Evolutionary conservation across 2,329 filamentous ascomycete genomes (phyloP).

Genomic region (Zymoseptoria pseudotritici): DNA sequence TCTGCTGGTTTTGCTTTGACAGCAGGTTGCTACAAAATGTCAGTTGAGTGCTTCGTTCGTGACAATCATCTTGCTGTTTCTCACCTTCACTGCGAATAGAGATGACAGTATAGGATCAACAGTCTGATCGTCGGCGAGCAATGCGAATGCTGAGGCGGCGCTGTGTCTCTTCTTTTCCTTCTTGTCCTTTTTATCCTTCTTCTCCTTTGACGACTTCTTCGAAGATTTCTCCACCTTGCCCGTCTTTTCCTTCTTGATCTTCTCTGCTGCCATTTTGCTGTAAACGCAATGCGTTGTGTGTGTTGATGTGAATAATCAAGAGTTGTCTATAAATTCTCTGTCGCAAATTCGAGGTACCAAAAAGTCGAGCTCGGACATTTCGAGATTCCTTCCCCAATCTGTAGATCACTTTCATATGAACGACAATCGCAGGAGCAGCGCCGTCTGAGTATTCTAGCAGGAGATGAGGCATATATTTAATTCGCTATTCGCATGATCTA

Average conservation of each 20-base stretch:
- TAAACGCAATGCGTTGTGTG: not conserved
- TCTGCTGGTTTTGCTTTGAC: conserved; percentile 20
- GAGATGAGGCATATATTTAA: not conserved
- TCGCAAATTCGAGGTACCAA: not conserved
- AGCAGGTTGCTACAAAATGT: conserved; percentile 31
- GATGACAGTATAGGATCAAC: conserved; percentile 41
- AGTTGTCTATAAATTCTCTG: not conserved
- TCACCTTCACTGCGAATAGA: conserved; percentile 36
- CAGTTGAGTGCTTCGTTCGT: conserved; percentile 22
- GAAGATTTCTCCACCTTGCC: conserved; percentile 13
- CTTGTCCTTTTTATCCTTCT: conserved; percentile 8
- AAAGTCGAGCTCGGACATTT: not conserved
- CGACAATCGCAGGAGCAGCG: not conserved
- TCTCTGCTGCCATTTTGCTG: conserved; percentile 10
- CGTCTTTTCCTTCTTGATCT: conserved; percentile 14
- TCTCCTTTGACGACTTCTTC: conserved; percentile 8
- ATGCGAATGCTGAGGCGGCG: conserved; percentile 11
- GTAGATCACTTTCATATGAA: not conserved
- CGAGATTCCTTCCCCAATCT: not conserved
- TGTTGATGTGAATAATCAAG: not conserved
- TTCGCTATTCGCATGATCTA: not conserved
- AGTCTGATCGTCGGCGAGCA: conserved; percentile 30
- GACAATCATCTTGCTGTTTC: conserved; percentile 27
- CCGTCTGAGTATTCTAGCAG: not conserved
- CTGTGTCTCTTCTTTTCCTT: conserved; percentile 8